Base-by-base conservation (phyloP, 108 stramenopile species). In the Conticribra guillardii region DNA sequence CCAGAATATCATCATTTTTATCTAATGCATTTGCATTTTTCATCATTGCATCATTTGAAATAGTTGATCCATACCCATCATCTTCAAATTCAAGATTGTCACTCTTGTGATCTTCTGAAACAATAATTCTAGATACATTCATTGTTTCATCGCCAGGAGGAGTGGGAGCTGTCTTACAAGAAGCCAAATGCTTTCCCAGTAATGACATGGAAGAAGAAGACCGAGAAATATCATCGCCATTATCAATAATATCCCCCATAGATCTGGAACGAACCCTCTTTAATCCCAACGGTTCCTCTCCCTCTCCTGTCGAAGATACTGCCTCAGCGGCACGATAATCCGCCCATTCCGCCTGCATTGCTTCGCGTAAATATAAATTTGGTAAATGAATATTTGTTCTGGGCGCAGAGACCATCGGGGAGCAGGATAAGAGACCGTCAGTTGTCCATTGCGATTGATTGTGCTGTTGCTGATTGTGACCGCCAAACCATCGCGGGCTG, bases 331-430 rank as follows among this genome's bases (percentile, higher is more conserved):
- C n/a, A n/a, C 37, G 56, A 15, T 58, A 27, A 1, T 1, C 21
- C 18, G 60, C 34, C 34, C 28, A 28, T 2, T 56, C 66, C 16
- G 26, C 58, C 7, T 19, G 46, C 46, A 46, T 19, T 15, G 74
- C 65, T 28, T 60, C 65, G 2, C 74, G 28, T n/a, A 66, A 67
- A 45, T 67, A 50, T 41, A 66, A 60, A 52, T 67, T 54, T 29
- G 72, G 72, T 18, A 73, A 18, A 27, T 41, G 72, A 15, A 73
- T 21, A 4, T 27, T 17, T 32, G 45, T 44, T 29, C 73, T 14
- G 19, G 57, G 48, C 2, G 58, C 64, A 1, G 73, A 60, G 16
- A 74, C 49, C 73, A 74, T 74, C 19, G 73, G 73, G 4, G 64
- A 66, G 26, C 58, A 74, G 26, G 54, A 32, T n/a, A 74, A 33